These are phyloP conservation scores for Puccinia hordei DNA, from an alignment of 1,284 basidiomycete genomes.

Conservation along the genomic window DNA sequence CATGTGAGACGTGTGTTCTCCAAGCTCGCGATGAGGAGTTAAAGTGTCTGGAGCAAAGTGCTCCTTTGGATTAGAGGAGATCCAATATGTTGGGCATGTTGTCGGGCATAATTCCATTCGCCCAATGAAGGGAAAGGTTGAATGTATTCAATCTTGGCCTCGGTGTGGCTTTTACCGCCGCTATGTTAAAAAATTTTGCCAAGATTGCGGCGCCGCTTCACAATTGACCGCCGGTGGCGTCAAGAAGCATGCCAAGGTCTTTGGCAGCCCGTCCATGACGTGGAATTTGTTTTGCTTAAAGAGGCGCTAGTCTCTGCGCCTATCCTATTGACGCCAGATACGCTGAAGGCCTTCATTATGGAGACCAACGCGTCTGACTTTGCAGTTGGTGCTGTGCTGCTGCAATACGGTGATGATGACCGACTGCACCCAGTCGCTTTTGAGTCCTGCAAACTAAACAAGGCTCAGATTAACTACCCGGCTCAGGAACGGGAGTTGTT, in stretches of 20 bases:
- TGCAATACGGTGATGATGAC: slow-evolving; percentile 19
- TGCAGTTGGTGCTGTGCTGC: slow-evolving; percentile 33
- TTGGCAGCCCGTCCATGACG: neutral
- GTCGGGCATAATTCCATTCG: no score
- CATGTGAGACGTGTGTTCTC: slow-evolving; percentile 44
- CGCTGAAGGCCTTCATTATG: neutral
- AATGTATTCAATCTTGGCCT: no score
- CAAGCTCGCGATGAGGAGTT: no score
- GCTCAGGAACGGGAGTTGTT: slow-evolving; percentile 51
- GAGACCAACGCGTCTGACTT: slow-evolving; percentile 26
- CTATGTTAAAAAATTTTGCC: slow-evolving; percentile 62
- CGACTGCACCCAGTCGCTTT: slow-evolving; percentile 36
- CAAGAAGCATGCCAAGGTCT: neutral
- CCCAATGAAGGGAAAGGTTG: no score
- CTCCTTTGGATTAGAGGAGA: no score
- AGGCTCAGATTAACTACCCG: slow-evolving; percentile 44
- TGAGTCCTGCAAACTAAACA: slow-evolving; percentile 43
- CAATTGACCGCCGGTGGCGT: neutral
- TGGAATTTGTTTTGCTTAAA: neutral
- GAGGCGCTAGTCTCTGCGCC: neutral
- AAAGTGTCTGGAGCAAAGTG: no score
- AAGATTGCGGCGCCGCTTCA: slow-evolving; percentile 58
- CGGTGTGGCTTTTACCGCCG: slow-evolving; percentile 61
- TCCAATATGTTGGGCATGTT: no score
- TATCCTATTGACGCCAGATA: neutral